Conservation (phyloP, 2,329 filamentous ascomycete genomes). For the Cladosporium phlei region DNA sequence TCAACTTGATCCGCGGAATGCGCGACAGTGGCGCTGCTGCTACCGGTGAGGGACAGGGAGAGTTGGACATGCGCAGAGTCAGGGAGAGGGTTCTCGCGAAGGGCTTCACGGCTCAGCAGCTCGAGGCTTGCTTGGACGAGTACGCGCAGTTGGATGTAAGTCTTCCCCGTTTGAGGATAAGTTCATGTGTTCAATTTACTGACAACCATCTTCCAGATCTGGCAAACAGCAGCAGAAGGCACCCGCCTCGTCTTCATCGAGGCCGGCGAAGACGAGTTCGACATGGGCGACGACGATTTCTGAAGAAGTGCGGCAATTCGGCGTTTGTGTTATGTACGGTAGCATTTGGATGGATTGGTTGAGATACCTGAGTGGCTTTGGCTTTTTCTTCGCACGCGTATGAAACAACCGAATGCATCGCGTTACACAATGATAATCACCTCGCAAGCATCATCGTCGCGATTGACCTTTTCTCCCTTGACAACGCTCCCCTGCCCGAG, state of each 20-base stretch:
- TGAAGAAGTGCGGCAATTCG: not conserved
- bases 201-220: conserved; percentile 39
- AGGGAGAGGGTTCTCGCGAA: conserved; percentile 89
- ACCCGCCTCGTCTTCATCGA: conserved; percentile 53
- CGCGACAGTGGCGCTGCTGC: conserved; percentile 76
- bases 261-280: conserved; percentile 42
- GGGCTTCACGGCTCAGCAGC: conserved; percentile 94
- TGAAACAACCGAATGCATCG: not conserved
- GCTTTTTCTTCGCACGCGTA: not conserved
- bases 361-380: conserved; percentile 11
- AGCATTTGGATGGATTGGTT: conserved; percentile 4
- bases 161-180: conserved; percentile 25
- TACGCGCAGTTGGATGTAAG: conserved; percentile 86
- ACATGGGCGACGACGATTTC: conserved; percentile 29
- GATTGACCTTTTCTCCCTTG: too few species aligned
- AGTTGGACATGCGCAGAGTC: conserved; percentile 82
- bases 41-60: conserved; percentile 69
- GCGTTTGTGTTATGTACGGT: conserved; percentile 4
- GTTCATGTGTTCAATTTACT: conserved; percentile 21
- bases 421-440: not conserved
- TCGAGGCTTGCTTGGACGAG: conserved; percentile 79
- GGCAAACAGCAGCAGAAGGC: conserved; percentile 52
- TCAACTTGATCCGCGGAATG: conserved; percentile 86
- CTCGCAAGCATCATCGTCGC: too few species aligned
- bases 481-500: too few species aligned